Conservation (phyloP, 2,329 filamentous ascomycete species). For the Hypoxylon sp. region DNA sequence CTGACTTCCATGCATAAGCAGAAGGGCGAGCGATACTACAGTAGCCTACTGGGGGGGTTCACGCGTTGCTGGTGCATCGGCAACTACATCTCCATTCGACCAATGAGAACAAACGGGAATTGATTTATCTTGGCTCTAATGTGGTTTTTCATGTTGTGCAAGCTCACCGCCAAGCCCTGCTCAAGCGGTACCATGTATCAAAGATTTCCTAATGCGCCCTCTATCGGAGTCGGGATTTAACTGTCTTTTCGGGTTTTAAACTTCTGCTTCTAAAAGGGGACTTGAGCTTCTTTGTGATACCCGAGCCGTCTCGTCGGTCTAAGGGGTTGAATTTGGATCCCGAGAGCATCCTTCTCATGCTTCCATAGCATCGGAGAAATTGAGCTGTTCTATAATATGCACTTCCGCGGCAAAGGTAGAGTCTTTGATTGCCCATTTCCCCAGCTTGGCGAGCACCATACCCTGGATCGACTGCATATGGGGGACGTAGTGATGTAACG, state of each 20-base stretch:
- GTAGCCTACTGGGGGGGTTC: conserved; percentile 13
- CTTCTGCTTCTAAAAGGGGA: conserved; percentile 3
- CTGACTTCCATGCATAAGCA: conserved; percentile 28
- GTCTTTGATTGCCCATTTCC: conserved; percentile 53
- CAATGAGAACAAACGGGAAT: conserved; percentile 31
- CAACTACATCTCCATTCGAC: conserved; percentile 30
- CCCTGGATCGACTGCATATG: conserved; percentile 52
- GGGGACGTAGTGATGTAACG: conserved; percentile 50
- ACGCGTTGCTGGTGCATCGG: conserved; percentile 30
- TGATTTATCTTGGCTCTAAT: conserved; percentile 33
- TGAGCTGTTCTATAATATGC: conserved; percentile 48
- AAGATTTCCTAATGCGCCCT: conserved; percentile 12
- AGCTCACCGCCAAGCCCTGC: conserved; percentile 23
- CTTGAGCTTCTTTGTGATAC: conserved; percentile 6
- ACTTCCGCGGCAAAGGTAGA: conserved; percentile 54
- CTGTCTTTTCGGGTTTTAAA: conserved; percentile 5
- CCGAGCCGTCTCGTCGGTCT: background rate
- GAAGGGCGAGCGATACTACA: conserved; percentile 13
- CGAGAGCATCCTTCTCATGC: conserved; percentile 11
- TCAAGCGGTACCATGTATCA: conserved; percentile 17
- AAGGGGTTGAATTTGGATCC: background rate
- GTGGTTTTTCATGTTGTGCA: conserved; percentile 19
- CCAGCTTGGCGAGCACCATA: conserved; percentile 51
- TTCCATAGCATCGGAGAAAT: conserved; percentile 48
- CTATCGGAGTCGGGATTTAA: conserved; percentile 12